A percentile compares a stretch with the other conserved stretches of the same genome.
phyloP scores from a whole-genome alignment of 1,139 yeast species.

The Taphrina confusa region DNA sequence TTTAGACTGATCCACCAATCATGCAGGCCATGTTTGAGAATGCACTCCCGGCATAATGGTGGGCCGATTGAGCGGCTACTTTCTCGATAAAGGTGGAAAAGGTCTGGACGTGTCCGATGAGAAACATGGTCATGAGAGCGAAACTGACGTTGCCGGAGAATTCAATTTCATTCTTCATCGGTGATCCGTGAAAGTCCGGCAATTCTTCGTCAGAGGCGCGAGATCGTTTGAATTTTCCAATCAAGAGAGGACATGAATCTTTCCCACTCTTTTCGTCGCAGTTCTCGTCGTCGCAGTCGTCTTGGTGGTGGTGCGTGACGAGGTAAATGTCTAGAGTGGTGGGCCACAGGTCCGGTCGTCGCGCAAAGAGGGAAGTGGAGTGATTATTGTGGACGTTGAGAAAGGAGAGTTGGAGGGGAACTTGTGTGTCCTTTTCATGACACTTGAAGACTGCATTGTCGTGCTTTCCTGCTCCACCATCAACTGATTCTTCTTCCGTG shows the following conservation, averaged over 20 bases:
- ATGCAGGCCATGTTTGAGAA: too few species aligned
- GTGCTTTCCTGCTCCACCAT: not conserved
- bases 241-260: too few species aligned
- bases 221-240: not conserved
- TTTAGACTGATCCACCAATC: too few species aligned
- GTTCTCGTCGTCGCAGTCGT: too few species aligned
- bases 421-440: not conserved
- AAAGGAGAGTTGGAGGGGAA: not conserved
- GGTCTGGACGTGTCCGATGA: slow-evolving; percentile 4
- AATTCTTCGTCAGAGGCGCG: slow-evolving; percentile 1
- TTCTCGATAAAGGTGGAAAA: not conserved
- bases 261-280: too few species aligned
- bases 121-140: slow-evolving; percentile 1
- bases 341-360: slow-evolving; percentile 2
- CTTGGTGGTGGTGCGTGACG: not conserved
- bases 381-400: not conserved
- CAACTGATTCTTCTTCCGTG: not conserved
- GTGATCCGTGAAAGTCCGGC: not conserved
- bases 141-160: slow-evolving; percentile 1
- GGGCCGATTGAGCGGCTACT: too few species aligned
- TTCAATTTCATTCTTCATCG: not conserved
- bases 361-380: not conserved
- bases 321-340: not conserved
- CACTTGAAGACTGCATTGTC: not conserved
- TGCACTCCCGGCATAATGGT: too few species aligned